Percentiles rank a stretch among this genome's conserved stretches.
phyloP scores from a whole-genome alignment of 345 rosid genomes.

The Acer campestre region DNA sequence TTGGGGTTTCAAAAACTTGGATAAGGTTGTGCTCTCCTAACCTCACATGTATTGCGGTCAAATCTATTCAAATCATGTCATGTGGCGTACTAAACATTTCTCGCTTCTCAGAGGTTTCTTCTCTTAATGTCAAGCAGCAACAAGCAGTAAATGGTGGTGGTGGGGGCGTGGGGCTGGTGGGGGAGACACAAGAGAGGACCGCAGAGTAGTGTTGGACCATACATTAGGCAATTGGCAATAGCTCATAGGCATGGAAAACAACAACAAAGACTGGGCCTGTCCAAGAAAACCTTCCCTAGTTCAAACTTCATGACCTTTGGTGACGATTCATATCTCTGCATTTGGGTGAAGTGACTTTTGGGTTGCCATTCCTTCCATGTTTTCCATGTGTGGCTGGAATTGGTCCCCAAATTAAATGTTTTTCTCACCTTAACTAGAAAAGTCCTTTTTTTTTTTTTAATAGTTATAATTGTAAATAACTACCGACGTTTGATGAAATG shows the following conservation, averaged over 20 bases:
- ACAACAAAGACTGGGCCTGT: neutral
- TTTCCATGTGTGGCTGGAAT: neutral
- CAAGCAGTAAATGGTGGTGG: too few species aligned
- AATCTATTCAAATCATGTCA: too few species aligned
- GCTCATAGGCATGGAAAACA: neutral
- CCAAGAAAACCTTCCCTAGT: slow-evolving; percentile 21
- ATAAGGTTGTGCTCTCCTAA: neutral
- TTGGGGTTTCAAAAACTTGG: neutral
- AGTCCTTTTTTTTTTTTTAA: neutral
- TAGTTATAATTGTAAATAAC: too few species aligned
- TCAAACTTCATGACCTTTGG: neutral
- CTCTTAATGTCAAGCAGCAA: too few species aligned
- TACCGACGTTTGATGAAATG: too few species aligned
- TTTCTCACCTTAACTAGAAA: neutral
- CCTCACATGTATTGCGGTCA: too few species aligned
- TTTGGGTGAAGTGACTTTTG: too few species aligned
- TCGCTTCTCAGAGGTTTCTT: neutral
- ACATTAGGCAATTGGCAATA: neutral
- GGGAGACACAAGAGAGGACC: neutral
- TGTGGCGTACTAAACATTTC: too few species aligned
- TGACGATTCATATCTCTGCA: too few species aligned
- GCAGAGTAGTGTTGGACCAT: neutral
- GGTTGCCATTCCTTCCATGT: neutral
- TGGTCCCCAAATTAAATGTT: neutral
- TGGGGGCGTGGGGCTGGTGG: too few species aligned